Evolutionary conservation across 1,284 basidiomycete species (phyloP).

Genomic region (Coniferiporia weirii): DNA sequence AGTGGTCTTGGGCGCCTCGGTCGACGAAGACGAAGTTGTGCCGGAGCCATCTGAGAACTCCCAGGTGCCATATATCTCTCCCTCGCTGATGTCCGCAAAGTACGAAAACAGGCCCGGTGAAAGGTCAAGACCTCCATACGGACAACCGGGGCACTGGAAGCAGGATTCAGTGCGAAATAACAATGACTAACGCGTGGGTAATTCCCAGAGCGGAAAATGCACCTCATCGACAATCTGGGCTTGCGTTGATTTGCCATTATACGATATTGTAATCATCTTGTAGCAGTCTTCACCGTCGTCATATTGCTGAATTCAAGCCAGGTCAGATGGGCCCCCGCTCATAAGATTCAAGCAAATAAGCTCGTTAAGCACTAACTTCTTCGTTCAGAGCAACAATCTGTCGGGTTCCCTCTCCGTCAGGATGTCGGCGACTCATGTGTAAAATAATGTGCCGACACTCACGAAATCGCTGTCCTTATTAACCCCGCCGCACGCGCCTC

Average conservation of each 20-base stretch:
- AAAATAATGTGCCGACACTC: slow-evolving; percentile 20
- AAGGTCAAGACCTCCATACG: slow-evolving; percentile 50
- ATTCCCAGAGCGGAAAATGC: slow-evolving; percentile 15
- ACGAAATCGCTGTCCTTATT: slow-evolving; percentile 32
- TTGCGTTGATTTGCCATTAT: slow-evolving; percentile 45
- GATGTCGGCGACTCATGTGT: not conserved
- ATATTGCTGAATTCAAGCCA: slow-evolving; percentile 30
- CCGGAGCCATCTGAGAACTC: slow-evolving; percentile 24
- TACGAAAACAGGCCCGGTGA: slow-evolving; percentile 44
- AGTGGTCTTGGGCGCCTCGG: slow-evolving; percentile 20
- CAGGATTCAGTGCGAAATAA: not conserved
- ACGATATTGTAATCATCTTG: slow-evolving; percentile 48
- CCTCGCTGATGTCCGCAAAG: slow-evolving; percentile 27
- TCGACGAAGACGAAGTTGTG: slow-evolving; percentile 13
- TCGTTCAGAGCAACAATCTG: slow-evolving; percentile 43
- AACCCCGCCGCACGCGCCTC: slow-evolving; percentile 34
- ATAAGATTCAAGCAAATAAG: not conserved
- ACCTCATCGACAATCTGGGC: slow-evolving; percentile 54
- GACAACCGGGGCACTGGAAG: slow-evolving; percentile 37
- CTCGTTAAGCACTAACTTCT: slow-evolving; percentile 25
- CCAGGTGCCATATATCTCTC: slow-evolving; percentile 40
- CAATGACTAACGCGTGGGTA: not conserved
- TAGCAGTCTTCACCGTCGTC: slow-evolving; percentile 44
- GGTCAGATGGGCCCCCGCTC: slow-evolving; percentile 5
- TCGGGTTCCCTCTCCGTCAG: not conserved